These are phyloP conservation scores for Beauveria australis DNA, from an alignment of 2,329 filamentous ascomycete species.

Conservation along the genomic window DNA sequence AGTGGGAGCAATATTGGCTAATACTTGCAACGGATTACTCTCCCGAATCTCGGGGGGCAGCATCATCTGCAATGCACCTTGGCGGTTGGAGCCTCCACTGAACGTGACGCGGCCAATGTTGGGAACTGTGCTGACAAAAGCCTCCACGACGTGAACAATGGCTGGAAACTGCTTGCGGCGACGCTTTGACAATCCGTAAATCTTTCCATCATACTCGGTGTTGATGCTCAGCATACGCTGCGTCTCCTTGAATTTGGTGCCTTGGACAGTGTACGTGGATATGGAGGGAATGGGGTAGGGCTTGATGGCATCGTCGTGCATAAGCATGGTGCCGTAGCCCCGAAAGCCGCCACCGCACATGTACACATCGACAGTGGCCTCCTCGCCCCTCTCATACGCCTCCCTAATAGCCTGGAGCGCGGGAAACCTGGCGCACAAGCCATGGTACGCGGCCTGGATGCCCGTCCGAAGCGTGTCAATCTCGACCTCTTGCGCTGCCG, in stretches of 20 bases:
- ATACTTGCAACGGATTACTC: constrained; percentile 52
- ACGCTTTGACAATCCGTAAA: constrained; percentile 73
- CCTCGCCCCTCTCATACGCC: constrained; percentile 25
- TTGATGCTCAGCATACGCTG: constrained; percentile 44
- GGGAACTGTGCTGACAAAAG: constrained; percentile 61
- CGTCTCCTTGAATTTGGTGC: constrained; percentile 50
- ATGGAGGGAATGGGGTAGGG: constrained; percentile 81
- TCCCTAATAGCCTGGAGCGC: constrained; percentile 34
- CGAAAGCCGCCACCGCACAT: constrained; percentile 86
- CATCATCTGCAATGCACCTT: constrained; percentile 70
- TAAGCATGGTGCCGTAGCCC: constrained; percentile 83
- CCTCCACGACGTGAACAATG: constrained; percentile 71
- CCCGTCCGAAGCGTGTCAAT: constrained; percentile 46
- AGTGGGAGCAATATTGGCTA: constrained; percentile 17
- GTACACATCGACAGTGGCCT: constrained; percentile 58
- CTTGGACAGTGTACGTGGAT: constrained; percentile 65
- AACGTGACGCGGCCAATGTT: constrained; percentile 68
- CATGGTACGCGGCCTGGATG: constrained; percentile 52
- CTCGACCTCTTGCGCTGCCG: constrained; percentile 36
- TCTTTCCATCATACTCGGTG: constrained; percentile 42
- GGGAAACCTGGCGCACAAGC: constrained; percentile 41
- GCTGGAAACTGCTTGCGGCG: constrained; percentile 76
- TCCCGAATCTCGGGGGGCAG: constrained; percentile 52
- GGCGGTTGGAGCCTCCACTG: constrained; percentile 79
- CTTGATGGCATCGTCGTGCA: constrained; percentile 63